Evolutionary conservation across 2,329 filamentous ascomycete species (phyloP), one percentile per base, ranked within the genome.

Genomic region (Verticillium klebahnii): DNA sequence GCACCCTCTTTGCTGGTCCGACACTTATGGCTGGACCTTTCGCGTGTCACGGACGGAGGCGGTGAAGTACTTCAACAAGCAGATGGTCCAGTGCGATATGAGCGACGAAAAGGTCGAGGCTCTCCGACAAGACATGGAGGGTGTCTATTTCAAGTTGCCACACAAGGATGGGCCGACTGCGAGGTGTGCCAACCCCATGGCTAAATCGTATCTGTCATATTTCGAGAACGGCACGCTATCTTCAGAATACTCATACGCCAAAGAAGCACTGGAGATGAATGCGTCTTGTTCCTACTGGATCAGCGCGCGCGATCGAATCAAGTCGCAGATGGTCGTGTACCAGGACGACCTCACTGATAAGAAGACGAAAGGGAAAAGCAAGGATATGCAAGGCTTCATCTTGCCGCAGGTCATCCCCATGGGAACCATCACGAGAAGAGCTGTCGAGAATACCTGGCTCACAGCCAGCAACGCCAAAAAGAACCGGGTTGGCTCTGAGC

Each of bases 251-350:
- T 74, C 87, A 0, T 94, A 97, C 69, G 95, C 95, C 0, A 98
- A 96, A 71, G 93, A 97, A 73, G 95, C 96, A 0, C 79, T 99
- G 54, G 91, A 98, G 69, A 99, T 99, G 95, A 99, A 99, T 69
- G 93, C 95, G 0, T 97, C 93, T 0, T 99, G 96, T 73, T 98
- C 94, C 0, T 99, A 99, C 75, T 99, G 96, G 95, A 98, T 99
- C 69, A 97, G 92, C 70, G 93, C 95, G 17, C 85, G 95, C 64
- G 92, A 97, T 71, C 84, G 95, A 58, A 99, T 99, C 75, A 94
- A 80, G 82, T 91, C 89, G n/a, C 95, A 99, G 71, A 91, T 98
- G 83, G 93, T 96, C 2, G 90, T 99, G 1, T 97, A 96, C 72
- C 83, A 93, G 63, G 81, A 88, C 37, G 88, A 96, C 65, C 63